These are phyloP conservation scores for Trypanosoma platydactyli DNA, from an alignment of 208 protist genomes.

Conservation along the genomic window DNA sequence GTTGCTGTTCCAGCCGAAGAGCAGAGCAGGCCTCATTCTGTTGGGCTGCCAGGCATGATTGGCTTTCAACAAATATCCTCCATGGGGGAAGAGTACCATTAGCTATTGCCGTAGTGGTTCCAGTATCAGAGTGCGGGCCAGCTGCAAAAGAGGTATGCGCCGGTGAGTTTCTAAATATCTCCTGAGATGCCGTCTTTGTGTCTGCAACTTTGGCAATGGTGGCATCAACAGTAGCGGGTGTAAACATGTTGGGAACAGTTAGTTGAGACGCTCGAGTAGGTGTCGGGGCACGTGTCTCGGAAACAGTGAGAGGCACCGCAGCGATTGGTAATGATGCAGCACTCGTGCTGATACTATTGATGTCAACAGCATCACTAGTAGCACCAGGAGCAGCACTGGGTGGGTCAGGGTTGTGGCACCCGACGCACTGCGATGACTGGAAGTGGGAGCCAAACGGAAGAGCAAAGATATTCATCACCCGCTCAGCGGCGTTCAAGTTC, in stretches of 20 bases:
- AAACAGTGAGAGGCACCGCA: not conserved
- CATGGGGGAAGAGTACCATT: not conserved
- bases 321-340: not conserved
- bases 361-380: not conserved
- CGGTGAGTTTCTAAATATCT: no score
- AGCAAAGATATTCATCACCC: conserved; percentile 28
- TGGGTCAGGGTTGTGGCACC: not conserved
- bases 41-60: conserved; percentile 7
- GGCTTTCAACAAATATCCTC: not conserved
- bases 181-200: no score
- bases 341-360: not conserved
- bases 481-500: conserved; percentile 30
- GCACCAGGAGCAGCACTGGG: not conserved
- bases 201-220: no score
- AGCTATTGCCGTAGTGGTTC: not conserved
- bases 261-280: no score
- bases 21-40: no score
- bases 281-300: not conserved
- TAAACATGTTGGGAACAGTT: no score
- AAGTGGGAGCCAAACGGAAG: conserved; percentile 6
- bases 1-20: not conserved
- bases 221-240: no score
- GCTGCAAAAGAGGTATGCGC: no score
- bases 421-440: no score
- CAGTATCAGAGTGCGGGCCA: not conserved